phyloP scores from a whole-genome alignment of 768 basidiomycete genomes.

The Hygrophorus russula region DNA sequence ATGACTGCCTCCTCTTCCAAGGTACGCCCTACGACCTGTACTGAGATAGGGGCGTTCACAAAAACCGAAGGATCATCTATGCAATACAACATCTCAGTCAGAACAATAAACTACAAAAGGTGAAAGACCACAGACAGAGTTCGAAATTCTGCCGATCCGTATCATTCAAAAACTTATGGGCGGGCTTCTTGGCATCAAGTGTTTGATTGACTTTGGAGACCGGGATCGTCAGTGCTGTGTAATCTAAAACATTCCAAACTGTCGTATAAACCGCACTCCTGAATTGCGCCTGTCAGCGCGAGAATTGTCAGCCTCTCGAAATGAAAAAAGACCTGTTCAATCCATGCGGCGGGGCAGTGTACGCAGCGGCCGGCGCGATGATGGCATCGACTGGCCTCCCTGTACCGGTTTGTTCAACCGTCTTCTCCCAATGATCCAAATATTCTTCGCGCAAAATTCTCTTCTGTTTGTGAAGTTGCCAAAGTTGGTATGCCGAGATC shows the following conservation, averaged over 20 bases:
- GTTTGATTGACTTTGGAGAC: constrained; percentile 46
- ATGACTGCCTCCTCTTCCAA: constrained; percentile 71
- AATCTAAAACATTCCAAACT: constrained; percentile 62
- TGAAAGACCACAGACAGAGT: constrained; percentile 31
- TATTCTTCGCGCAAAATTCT: constrained; percentile 42
- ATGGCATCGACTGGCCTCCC: constrained; percentile 71
- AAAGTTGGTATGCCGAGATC: constrained; percentile 26
- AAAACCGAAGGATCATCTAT: constrained; percentile 49
- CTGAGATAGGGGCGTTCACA: constrained; percentile 44
- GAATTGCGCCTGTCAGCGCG: no score
- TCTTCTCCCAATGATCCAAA: constrained; percentile 52
- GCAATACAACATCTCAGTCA: background rate
- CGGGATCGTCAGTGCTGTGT: constrained; percentile 48
- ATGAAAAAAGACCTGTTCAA: constrained; percentile 25
- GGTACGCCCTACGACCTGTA: constrained; percentile 61
- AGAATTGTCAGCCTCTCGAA: no score
- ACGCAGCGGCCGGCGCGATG: constrained; percentile 52
- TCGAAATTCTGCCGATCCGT: constrained; percentile 40
- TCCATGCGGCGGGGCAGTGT: constrained; percentile 55
- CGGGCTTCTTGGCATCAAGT: constrained; percentile 35
- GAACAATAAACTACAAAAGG: background rate
- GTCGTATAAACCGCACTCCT: constrained; percentile 45
- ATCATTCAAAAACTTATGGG: constrained; percentile 34
- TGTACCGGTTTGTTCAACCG: constrained; percentile 40
- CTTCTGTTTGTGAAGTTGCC: constrained; percentile 51